These are phyloP conservation scores for Wallemia hederae DNA, from an alignment of 1,284 basidiomycete species.

Conservation along the genomic window DNA sequence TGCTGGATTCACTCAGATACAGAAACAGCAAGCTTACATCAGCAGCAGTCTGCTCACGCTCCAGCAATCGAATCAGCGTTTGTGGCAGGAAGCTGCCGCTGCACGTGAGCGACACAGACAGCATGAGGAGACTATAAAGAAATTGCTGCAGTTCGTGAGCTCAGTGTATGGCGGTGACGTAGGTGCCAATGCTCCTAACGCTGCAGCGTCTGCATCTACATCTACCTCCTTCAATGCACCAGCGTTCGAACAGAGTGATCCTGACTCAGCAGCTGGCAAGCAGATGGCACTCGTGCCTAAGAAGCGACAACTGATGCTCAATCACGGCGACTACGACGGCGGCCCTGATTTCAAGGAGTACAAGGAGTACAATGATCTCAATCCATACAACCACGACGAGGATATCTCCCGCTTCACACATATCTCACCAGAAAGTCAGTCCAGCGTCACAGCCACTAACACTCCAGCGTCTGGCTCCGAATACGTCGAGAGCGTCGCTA, in stretches of 20 bases:
- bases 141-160: conserved; percentile 77
- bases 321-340: not conserved
- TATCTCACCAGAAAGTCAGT: not conserved
- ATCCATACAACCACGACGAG: not conserved
- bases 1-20: conserved; percentile 59
- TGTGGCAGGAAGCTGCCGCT: conserved; percentile 74
- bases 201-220: not conserved
- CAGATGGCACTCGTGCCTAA: not conserved
- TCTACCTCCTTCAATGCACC: too few relatives aligned
- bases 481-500: not conserved
- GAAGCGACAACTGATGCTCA: not conserved
- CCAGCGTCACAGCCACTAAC: not conserved
- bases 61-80: conserved; percentile 54
- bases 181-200: not conserved
- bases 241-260: not conserved
- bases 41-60: conserved; percentile 63
- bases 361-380: too few relatives aligned
- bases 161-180: conserved; percentile 52
- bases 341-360: too few relatives aligned
- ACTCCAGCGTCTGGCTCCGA: not conserved
- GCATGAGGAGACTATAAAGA: conserved; percentile 88
- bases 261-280: not conserved
- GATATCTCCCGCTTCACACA: not conserved
- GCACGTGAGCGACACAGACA: conserved; percentile 53
- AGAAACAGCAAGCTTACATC: conserved; percentile 68